Evolutionary conservation across 331 rosid species (phyloP), one percentile per base, ranked within the genome.

Genomic region (Dryas integrifolia): DNA sequence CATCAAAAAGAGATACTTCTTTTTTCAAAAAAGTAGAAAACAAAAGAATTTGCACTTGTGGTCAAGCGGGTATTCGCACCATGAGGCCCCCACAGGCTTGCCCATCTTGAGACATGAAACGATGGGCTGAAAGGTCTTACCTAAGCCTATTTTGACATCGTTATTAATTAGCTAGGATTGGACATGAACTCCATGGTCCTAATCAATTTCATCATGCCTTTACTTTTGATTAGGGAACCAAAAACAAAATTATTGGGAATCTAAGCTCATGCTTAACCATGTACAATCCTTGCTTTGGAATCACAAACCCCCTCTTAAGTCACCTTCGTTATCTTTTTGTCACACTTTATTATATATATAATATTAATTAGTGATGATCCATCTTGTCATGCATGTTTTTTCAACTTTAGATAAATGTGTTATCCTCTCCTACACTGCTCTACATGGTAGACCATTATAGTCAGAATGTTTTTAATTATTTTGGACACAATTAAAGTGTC

Each of bases 121-220:
- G 88, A 91, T 94, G 97, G 92, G 89, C 87, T 89, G 87, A 86
- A 91, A 89, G 86, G 86, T 82, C 83, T 80, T 74, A 80, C 86
- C 88, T 83, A 75, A 82, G 87, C 86, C 80, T 70, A 70, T 74
- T 82, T 26, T 26, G 30, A 26, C 73, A 80, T 57, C 85, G 52
- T 68, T 71, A 10, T 71, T 26, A 62, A 4, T n/a, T 40, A 62
- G 67, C 65, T 55, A 41, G 76, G 90, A 92, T 85, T 87, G 83
- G 92, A 82, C 98, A 86, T 76, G 77, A 87, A 81, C 89, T 86
- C 75, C 78, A 52, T 76, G 65, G 74, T 75, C 81, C 67, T 65
- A 49, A 67, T 77, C 87, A 78, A 78, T 59, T 71, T 58, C 11
- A 46, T 67, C 7, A 8, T 47, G 51, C 66, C 44, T 59, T 73